These are phyloP conservation scores for Musa itinerans DNA, from an alignment of 176 grass and related monocot genomes.

Conservation along the genomic window DNA sequence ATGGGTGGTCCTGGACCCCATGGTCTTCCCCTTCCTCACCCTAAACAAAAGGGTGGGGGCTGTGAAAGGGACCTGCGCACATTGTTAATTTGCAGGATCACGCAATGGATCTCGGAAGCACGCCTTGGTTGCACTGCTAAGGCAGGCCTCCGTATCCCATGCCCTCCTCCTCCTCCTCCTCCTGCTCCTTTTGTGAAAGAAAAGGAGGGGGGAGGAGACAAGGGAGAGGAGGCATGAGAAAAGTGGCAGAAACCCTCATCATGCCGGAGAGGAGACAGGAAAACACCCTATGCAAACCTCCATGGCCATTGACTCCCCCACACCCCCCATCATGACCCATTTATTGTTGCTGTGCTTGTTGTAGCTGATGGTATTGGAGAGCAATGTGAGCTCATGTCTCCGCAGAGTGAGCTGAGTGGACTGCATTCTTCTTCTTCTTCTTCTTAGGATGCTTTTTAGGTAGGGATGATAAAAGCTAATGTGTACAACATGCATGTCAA, in stretches of 20 bases:
- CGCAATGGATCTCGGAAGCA: constrained; percentile 4
- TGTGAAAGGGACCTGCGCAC: neutral
- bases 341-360: neutral
- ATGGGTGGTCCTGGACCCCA: neutral
- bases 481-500: neutral
- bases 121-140: neutral
- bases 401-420: too few relatives aligned
- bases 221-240: neutral
- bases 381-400: too few relatives aligned
- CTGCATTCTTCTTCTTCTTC: neutral
- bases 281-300: neutral
- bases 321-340: neutral
- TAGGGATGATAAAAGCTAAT: neutral
- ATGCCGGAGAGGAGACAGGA: neutral
- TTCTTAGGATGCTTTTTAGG: neutral
- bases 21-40: neutral
- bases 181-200: neutral
- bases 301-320: neutral
- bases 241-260: constrained; percentile 1
- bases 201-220: neutral
- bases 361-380: neutral
- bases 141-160: neutral
- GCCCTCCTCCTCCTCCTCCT: neutral
- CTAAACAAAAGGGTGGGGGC: neutral
- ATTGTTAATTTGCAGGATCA: constrained; percentile 7